Evolutionary conservation across 2,329 filamentous ascomycete species (phyloP), one percentile per base, ranked within the genome.

Genomic region (Microcera coccophila): DNA sequence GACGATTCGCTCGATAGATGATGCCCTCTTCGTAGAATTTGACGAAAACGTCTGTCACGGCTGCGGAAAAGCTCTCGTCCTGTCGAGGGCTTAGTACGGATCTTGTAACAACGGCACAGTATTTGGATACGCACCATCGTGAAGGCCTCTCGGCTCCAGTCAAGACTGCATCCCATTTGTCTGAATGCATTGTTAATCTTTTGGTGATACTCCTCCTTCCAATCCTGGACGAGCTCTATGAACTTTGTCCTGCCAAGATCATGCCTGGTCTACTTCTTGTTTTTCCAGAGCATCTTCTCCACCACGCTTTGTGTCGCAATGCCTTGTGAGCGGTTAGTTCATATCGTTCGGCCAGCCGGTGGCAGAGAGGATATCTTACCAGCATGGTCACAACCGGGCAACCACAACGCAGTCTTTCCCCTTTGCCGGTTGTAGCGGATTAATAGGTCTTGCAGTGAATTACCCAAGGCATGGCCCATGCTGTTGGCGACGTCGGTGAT

Each of bases 251-350:
- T 81, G 47, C 93, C 93, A 26, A 98, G 75, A 58, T 98, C 93
- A 61, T 95, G 85, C 50, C 93, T 79, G 3, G 90, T 95, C 75
- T 95, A 90, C 62, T 86, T 77, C 65, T 95, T 79, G 45, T 79
- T 80, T 66, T 87, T 85, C 84, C 86, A 95, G 17, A 97, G 75
- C 85, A 94, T 95, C 66, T 95, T 97, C 73, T 98, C 93, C 41
- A 98, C 91, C 39, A 98, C 93, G 53, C 79, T 89, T 69, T 98
- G 93, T 4, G 93, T 97, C 3, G 89, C 89, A 55, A 98, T 96
- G 71, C 93, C n/a, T n/a, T n/a, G n/a, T n/a, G n/a, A n/a, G n/a
- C n/a, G n/a, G n/a, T n/a, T n/a, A n/a, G n/a, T n/a, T n/a, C n/a
- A n/a, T n/a, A n/a, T n/a, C n/a, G n/a, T n/a, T n/a, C n/a, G n/a